Evolutionary conservation across 169 alveolate genomes (phyloP), one percentile per base, ranked within the genome.

Genomic region (Neospora caninum): DNA sequence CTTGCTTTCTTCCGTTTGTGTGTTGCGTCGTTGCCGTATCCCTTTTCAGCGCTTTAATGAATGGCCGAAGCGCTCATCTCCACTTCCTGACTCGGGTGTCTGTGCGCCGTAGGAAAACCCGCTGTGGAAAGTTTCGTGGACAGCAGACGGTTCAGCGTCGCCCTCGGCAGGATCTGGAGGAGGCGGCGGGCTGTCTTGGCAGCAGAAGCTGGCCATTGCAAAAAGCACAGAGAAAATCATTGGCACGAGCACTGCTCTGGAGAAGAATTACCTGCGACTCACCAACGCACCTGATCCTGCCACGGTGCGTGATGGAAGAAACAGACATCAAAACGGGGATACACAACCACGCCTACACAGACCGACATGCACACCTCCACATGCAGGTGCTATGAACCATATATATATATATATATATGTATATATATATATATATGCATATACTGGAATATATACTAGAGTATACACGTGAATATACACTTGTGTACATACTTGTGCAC

Each of bases 261-360:
- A 94, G 73, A 94, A 94, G 89, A 36, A 34, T 45, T 94, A 86
- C 53, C 88, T 94, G 45, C 70, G 96, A 6, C 58, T 94, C 25
- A 94, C 96, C 27, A 80, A 91, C 45, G 88, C 87, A 10, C 96
- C 96, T 0, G 94, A 94, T 45, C 96, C 96, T 39, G 91, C 86
- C 43, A 69, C 70, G 69, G 96, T 94, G 34, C n/a, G 92, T 20
- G 0, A 27, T 10, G 43, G 88, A 88, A 41, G 13, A 6, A 7
- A 22, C 88, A 20, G 42, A 39, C 34, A 22, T 7, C n/a, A 13
- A 25, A 9, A 67, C 88, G 18, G n/a, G 42, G 88, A 6, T 25
- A 49, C 58, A 49, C 58, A 49, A 9, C 43, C 42, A 20, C 41
- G 84, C 31, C 34, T 70, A 87, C 34, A 45, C 31, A n/a, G 4